Evolutionary conservation across 345 rosid genomes (phyloP), one percentile per base, ranked within the genome.

Genomic region (Dipteronia dyeriana): DNA sequence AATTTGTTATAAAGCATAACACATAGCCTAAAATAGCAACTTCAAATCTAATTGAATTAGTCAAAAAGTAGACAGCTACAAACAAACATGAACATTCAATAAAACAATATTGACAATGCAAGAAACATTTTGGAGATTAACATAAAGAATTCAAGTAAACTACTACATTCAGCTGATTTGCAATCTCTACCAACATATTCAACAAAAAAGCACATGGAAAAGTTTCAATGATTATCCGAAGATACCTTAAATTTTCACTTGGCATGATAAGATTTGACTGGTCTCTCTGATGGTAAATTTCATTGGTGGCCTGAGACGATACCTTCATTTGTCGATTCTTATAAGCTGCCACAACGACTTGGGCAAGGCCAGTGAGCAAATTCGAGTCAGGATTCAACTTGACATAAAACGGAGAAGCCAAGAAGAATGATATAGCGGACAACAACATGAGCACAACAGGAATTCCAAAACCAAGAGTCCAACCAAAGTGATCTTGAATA

Each of bases 381-480:
- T 86, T 83, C 39, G 78, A 26, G 5, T 78, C 78, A 20, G 86
- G 54, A 68, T 84, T 74, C 41, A 68, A 43, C 77, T 75, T 85
- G 25, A 84, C 75, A 67, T 89, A 91, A 19, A 79, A 76, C 1
- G 89, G 75, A 74, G 90, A 81, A 38, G 88, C 88, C 69, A 73
- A 56, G 53, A 86, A 86, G 79, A 91, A 89, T 7, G 82, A 69
- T 57, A 82, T 31, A 38, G 82, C 49, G 0, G 95, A 82, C 39
- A 88, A 11, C 56, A 82, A 51, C 91, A 85, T 84, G 43, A 88
- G 66, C 54, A 78, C 56, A 10, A 77, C 81, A 53, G 89, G 86
- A 60, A 86, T 74, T 20, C 87, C 92, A 63, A 87, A 87, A 11
- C 95, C 91, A 0, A 87, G 83, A 19, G 71, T 74, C 92, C 95